Base-by-base conservation (phyloP, 169 alveolate genomes). In the Pseudocohnilembus persalinus region DNA sequence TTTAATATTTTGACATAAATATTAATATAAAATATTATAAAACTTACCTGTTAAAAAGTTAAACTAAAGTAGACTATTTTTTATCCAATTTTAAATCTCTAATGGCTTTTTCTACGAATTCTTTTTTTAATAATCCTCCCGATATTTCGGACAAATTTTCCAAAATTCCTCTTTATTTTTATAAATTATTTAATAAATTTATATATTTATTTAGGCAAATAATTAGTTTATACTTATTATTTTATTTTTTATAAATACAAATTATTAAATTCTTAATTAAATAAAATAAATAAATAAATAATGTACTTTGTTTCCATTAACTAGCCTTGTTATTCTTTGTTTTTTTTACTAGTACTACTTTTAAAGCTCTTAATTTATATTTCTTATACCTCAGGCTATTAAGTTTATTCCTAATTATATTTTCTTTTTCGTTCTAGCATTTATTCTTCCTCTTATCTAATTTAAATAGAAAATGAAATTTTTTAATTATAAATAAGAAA, bases 311-410 rank as follows among this genome's bases (percentile, higher is more conserved):
- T 76, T 68, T 86, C 90, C 75, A 79, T 32, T 29, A 81, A 64
- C 65, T 86, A 64, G 26, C 90, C 90, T 80, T 86, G 30, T 49
- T 86, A 65, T 80, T 86, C 90, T 86, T 86, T 86, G 31, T 83
- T 83, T 65, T 86, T 85, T 32, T 86, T 86, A n/a, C 87, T 80
- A 16, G 90, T 86, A 64, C 82, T 64, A 29, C 85, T 77, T 32
- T 86, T 83, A 64, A 80, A 86, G 30, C 85, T 79, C 74, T 86
- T 86, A 15, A 86, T 31, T 74, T 86, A 31, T 6, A 86, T 86
- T 86, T 86, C 90, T 34, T 81, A 80, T 0, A 86, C 90, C 35
- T 86, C 90, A 74, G 78, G 74, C 32, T 81, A 33, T 68, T 73
- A 74, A 49, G 82, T 77, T 63, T 86, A 27, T 27, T 86, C 81